These are phyloP conservation scores for Tuber melanosporum DNA, from an alignment of 495 filamentous ascomycete genomes.

Conservation along the genomic window DNA sequence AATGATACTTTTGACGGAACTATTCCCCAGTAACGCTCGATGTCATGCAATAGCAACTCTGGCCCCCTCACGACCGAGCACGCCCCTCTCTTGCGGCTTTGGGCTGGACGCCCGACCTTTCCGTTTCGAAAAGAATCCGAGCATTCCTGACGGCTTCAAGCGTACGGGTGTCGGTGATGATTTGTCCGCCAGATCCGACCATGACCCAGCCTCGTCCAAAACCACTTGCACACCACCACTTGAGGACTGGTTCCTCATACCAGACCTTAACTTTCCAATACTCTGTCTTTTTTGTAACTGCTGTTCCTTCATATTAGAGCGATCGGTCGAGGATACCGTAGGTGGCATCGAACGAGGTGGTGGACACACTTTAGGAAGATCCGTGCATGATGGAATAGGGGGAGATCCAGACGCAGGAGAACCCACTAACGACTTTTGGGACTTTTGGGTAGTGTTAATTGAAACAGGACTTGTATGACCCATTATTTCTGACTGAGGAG, in stretches of 20 bases:
- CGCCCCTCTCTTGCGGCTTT: constrained; percentile 87
- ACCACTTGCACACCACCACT: constrained; percentile 87
- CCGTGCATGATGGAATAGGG: constrained; percentile 37
- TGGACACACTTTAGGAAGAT: constrained; percentile 5
- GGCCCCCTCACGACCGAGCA: constrained; percentile 91
- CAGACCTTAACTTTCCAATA: constrained; percentile 42
- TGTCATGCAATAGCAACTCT: constrained; percentile 56
- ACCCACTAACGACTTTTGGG: constrained; percentile 35
- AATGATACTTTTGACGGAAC: background rate
- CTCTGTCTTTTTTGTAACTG: constrained; percentile 42
- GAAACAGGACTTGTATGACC: constrained; percentile 30
- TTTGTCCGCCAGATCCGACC: constrained; percentile 80
- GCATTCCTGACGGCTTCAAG: constrained; percentile 64
- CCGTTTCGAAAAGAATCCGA: constrained; percentile 81
- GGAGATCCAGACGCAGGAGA: constrained; percentile 40
- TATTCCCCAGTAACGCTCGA: background rate
- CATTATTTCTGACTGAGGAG: constrained; percentile 16
- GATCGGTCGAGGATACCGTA: constrained; percentile 50
- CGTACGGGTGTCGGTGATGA: constrained; percentile 62
- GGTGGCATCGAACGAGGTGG: constrained; percentile 17
- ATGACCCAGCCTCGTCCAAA: constrained; percentile 77
- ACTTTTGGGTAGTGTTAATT: constrained; percentile 28
- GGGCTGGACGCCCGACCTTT: constrained; percentile 86
- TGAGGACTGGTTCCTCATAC: constrained; percentile 62
- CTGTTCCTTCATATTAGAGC: constrained; percentile 36